These are phyloP conservation scores for Venustampulla echinocandica DNA, from an alignment of 495 filamentous ascomycete species.

Conservation along the genomic window DNA sequence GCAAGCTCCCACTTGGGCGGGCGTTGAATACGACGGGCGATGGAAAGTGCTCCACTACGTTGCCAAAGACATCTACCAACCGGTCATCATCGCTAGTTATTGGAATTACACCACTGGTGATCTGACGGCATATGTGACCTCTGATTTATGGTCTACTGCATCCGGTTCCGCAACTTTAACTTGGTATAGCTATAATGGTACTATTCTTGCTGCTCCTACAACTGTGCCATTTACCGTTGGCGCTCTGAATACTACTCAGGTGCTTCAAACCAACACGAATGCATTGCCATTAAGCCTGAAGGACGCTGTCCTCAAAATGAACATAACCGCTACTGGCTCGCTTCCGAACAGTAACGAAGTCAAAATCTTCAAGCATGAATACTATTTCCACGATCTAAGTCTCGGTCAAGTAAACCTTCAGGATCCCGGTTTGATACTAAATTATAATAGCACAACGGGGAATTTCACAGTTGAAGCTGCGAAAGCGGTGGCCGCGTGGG, in stretches of 20 bases:
- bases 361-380: constrained; percentile 45
- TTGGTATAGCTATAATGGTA: constrained; percentile 27
- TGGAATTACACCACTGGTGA: constrained; percentile 47
- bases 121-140: constrained; percentile 52
- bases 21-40: constrained; percentile 69
- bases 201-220: constrained; percentile 2
- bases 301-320: constrained; percentile 47
- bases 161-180: constrained; percentile 24
- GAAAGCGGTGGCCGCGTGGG: constrained; percentile 52
- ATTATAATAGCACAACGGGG: constrained; percentile 27
- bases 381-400: constrained; percentile 45
- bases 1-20: constrained; percentile 73
- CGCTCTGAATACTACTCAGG: constrained; percentile 49
- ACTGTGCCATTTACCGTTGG: constrained; percentile 44
- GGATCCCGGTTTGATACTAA: constrained; percentile 45
- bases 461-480: constrained; percentile 51
- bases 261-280: constrained; percentile 37
- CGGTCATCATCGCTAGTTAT: constrained; percentile 58
- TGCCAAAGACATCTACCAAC: constrained; percentile 58
- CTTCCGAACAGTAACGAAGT: constrained; percentile 43
- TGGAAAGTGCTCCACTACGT: constrained; percentile 76
- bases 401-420: constrained; percentile 45
- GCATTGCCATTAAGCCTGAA: constrained; percentile 30
- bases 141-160: constrained; percentile 39
- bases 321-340: constrained; percentile 42